Percentiles rank a stretch among this genome's conserved stretches.
phyloP scores from a whole-genome alignment of 2,329 filamentous ascomycete species.

The Chaetothyriales sp. region DNA sequence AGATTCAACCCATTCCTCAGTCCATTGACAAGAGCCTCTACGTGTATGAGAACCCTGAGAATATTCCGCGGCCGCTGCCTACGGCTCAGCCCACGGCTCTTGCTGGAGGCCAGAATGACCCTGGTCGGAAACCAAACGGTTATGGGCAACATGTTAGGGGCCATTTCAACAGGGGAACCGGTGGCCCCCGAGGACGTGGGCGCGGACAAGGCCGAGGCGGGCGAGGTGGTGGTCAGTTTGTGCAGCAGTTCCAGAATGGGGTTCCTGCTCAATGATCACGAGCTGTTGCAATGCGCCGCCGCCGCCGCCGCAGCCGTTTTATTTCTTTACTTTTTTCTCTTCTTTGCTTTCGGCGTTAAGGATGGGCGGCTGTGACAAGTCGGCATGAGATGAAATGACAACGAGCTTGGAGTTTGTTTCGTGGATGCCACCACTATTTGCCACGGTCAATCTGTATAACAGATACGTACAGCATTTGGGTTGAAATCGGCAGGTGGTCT shows the following conservation, averaged over 20 bases:
- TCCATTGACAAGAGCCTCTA: slow-evolving; percentile 96
- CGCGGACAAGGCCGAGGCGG: slow-evolving; percentile 31
- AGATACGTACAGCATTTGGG: neutral
- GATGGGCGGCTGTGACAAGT: neutral
- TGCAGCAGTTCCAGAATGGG: slow-evolving; percentile 3
- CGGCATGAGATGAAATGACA: neutral
- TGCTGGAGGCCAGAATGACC: slow-evolving; percentile 9
- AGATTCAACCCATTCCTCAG: slow-evolving; percentile 90
- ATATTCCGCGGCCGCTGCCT: slow-evolving; percentile 61
- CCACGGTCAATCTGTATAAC: neutral
- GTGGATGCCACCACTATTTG: neutral
- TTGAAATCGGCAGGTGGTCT: neutral
- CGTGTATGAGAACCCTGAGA: slow-evolving; percentile 93
- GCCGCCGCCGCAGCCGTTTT: too few relatives aligned
- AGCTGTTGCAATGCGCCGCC: neutral
- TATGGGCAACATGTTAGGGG: slow-evolving; percentile 19
- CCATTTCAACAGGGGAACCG: slow-evolving; percentile 24
- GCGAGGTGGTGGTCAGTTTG: slow-evolving; percentile 8
- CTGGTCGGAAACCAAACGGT: slow-evolving; percentile 9
- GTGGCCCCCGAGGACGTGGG: slow-evolving; percentile 31
- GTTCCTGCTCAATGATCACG: neutral
- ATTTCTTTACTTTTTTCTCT: neutral
- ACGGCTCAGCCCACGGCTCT: slow-evolving; percentile 6
- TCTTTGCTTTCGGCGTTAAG: slow-evolving; percentile 1
- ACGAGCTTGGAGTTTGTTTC: neutral